Conservation (phyloP, 169 alveolate genomes). For the Eimeria falciformis region DNA sequence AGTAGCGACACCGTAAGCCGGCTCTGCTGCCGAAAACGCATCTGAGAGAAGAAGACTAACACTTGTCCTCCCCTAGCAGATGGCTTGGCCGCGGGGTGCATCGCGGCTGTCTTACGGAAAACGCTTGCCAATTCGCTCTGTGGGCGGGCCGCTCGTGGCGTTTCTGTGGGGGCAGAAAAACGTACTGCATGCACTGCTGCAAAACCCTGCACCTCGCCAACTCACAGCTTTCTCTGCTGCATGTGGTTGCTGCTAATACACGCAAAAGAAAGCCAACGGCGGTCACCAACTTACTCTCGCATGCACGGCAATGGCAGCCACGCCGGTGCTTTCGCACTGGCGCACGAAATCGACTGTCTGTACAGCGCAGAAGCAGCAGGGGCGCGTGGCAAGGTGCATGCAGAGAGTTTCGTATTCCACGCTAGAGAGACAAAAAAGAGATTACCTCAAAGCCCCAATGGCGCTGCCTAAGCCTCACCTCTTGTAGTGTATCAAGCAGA, state of each 20-base stretch:
- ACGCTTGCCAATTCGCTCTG: constrained; percentile 75
- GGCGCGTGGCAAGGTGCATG: background rate
- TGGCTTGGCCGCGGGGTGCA: no score
- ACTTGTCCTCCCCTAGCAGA: no score
- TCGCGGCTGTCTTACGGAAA: constrained; percentile 34
- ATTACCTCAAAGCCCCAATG: background rate
- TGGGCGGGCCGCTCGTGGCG: constrained; percentile 76
- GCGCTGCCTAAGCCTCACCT: constrained; percentile 32
- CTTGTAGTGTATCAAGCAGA: constrained; percentile 64
- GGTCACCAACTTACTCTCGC: constrained; percentile 68
- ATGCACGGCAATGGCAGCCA: constrained; percentile 76
- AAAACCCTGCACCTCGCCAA: background rate
- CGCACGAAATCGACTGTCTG: constrained; percentile 79
- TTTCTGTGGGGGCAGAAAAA: constrained; percentile 61
- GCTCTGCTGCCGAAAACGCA: no score
- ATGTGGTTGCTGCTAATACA: background rate
- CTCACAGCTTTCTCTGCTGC: background rate
- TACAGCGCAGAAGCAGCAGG: background rate
- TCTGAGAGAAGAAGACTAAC: no score
- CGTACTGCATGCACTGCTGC: background rate
- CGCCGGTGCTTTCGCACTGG: constrained; percentile 72
- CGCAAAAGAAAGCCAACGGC: background rate
- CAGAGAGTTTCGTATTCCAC: background rate
- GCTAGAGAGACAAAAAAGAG: no score
- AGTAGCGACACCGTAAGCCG: no score